A percentile compares a stretch with the other conserved stretches of the same genome.
Evolutionary conservation across 2,329 filamentous ascomycete genomes (phyloP).

Genomic region (Ophiostoma novo-ulmi): DNA sequence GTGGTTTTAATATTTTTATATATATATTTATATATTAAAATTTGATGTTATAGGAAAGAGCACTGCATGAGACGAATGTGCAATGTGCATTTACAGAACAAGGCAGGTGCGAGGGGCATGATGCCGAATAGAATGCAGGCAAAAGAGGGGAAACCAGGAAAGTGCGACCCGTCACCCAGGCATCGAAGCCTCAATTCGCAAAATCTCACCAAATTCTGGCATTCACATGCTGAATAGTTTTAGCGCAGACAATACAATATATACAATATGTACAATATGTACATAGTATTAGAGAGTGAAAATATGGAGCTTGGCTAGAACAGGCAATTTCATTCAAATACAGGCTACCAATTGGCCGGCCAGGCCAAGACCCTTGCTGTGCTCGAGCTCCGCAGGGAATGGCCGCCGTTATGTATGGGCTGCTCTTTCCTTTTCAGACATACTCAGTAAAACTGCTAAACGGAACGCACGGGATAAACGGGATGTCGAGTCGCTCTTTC

Average conservation of each 20-base stretch:
- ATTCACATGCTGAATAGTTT: background rate
- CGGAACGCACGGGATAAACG: background rate
- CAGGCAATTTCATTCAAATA: conserved; percentile 18
- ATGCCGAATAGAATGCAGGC: background rate
- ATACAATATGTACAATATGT: background rate
- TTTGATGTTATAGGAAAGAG: background rate
- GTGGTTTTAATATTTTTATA: background rate
- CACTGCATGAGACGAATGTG: no score
- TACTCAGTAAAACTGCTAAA: conserved; percentile 3
- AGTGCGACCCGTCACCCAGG: background rate
- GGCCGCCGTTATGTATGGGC: background rate
- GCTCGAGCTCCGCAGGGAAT: conserved; percentile 10
- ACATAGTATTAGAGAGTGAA: background rate
- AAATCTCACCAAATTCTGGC: background rate
- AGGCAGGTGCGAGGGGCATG: conserved; percentile 4
- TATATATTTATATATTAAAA: background rate
- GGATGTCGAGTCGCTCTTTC: background rate
- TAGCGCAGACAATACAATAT: background rate
- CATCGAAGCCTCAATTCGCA: background rate
- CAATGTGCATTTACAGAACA: background rate
- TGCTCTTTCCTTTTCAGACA: background rate
- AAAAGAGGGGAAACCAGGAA: conserved; percentile 5
- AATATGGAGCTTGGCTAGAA: conserved; percentile 18
- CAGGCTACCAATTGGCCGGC: conserved; percentile 13
- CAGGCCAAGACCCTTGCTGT: background rate